Evolutionary conservation across 2,329 filamentous ascomycete genomes (phyloP).

Genomic region (Monosporascus sp.): DNA sequence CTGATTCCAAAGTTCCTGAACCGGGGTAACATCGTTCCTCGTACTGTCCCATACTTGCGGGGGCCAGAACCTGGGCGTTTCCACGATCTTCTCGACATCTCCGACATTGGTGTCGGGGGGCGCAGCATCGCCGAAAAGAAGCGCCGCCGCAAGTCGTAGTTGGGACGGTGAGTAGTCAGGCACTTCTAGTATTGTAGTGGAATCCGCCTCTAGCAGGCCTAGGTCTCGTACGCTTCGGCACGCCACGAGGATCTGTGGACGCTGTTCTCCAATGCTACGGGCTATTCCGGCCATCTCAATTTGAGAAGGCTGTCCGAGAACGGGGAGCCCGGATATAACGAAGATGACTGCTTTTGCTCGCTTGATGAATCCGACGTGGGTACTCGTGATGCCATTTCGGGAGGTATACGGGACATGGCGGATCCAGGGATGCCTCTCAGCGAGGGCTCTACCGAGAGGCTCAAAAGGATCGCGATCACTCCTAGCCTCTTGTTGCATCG

Average conservation of each 20-base stretch:
- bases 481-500: slow-evolving; percentile 33
- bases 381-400: slow-evolving; percentile 55
- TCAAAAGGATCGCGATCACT: slow-evolving; percentile 65
- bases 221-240: slow-evolving; percentile 41
- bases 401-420: slow-evolving; percentile 69
- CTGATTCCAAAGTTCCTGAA: slow-evolving; percentile 43
- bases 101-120: slow-evolving; percentile 11
- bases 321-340: slow-evolving; percentile 48
- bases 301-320: slow-evolving; percentile 45
- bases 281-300: slow-evolving; percentile 44
- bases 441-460: slow-evolving; percentile 59
- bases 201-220: slow-evolving; percentile 33
- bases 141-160: slow-evolving; percentile 44
- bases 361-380: slow-evolving; percentile 58
- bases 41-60: slow-evolving; percentile 31
- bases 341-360: slow-evolving; percentile 56
- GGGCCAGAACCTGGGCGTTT: slow-evolving; percentile 34
- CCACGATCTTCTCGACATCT: slow-evolving; percentile 26
- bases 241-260: slow-evolving; percentile 47
- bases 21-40: slow-evolving; percentile 24
- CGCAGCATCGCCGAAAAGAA: slow-evolving; percentile 42
- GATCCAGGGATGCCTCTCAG: slow-evolving; percentile 53
- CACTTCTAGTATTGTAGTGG: slow-evolving; percentile 48
- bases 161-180: slow-evolving; percentile 41
- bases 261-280: slow-evolving; percentile 39